Evolutionary conservation across 345 rosid species (phyloP).

Genomic region (Populus nigra): DNA sequence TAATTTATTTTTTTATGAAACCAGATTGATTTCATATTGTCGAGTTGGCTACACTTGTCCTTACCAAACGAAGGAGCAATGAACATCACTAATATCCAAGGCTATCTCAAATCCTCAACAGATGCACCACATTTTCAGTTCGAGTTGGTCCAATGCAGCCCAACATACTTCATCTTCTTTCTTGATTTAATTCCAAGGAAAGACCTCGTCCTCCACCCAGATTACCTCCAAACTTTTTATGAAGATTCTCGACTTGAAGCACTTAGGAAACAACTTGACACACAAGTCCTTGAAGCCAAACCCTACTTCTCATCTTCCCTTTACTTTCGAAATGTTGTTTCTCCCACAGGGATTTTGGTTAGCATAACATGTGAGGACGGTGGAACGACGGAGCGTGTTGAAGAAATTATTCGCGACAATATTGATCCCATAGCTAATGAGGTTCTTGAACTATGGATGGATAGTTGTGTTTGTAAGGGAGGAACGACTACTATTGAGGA

Average conservation of each 20-base stretch:
- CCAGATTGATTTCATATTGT: constrained; percentile 26
- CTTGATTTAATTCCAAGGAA: constrained; percentile 22
- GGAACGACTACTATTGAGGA: background rate
- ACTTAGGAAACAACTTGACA: constrained; percentile 9
- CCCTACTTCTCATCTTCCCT: constrained; percentile 28
- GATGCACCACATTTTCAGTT: constrained; percentile 23
- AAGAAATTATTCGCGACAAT: constrained; percentile 3
- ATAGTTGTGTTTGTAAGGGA: background rate
- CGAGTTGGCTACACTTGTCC: constrained; percentile 22
- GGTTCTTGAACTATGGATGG: constrained; percentile 21
- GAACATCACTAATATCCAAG: constrained; percentile 22
- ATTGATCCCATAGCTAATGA: constrained; percentile 5
- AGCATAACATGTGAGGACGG: constrained; percentile 15
- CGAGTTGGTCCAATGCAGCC: constrained; percentile 26
- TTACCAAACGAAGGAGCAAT: constrained; percentile 16
- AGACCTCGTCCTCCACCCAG: constrained; percentile 23
- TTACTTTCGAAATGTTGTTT: constrained; percentile 20
- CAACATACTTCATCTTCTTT: constrained; percentile 15
- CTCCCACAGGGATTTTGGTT: constrained; percentile 22
- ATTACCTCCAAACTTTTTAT: constrained; percentile 21
- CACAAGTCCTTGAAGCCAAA: constrained; percentile 18
- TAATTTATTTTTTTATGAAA: background rate
- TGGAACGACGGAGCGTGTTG: background rate
- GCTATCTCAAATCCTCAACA: constrained; percentile 23
- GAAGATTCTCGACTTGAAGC: constrained; percentile 17